A percentile compares a stretch with the other conserved stretches of the same genome.
phyloP scores from a whole-genome alignment of 2,329 filamentous ascomycete species.

The Colletotrichum horii region DNA sequence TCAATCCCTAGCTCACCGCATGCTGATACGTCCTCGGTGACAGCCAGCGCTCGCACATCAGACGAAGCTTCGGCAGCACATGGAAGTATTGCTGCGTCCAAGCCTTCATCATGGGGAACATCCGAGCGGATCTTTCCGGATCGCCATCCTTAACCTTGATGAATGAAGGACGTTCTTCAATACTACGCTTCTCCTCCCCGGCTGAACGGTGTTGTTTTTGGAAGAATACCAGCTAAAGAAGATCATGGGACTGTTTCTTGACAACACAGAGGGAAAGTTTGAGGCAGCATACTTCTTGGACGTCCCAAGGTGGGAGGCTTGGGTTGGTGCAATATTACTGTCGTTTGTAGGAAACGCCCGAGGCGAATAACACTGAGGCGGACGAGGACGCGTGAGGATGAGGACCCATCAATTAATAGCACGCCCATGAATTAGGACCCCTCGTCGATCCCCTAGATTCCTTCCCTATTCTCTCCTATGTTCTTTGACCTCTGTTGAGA shows the following conservation, averaged over 20 bases:
- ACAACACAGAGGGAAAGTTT: not conserved
- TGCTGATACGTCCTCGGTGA: conserved; percentile 2
- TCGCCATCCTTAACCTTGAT: not conserved
- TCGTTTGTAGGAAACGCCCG: not conserved
- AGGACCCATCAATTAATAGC: not conserved
- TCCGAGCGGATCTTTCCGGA: not conserved
- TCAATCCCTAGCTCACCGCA: not conserved
- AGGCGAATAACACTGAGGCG: not conserved
- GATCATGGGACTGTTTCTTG: not conserved
- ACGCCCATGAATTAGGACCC: not conserved
- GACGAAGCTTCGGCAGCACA: conserved; percentile 6
- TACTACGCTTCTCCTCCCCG: not conserved
- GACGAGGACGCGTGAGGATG: not conserved
- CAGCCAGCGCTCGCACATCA: not conserved
- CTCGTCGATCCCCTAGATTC: not conserved
- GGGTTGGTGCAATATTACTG: not conserved
- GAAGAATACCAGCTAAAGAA: not conserved
- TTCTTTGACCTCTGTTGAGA: not conserved
- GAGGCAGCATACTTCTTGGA: not conserved
- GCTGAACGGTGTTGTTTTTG: not conserved
- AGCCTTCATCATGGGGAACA: not conserved
- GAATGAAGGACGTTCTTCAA: not conserved
- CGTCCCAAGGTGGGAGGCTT: not conserved
- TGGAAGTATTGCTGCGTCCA: not conserved
- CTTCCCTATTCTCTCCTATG: not conserved